Conservation (phyloP, 2,329 filamentous ascomycete genomes). For the Ceratocystis destructans region DNA sequence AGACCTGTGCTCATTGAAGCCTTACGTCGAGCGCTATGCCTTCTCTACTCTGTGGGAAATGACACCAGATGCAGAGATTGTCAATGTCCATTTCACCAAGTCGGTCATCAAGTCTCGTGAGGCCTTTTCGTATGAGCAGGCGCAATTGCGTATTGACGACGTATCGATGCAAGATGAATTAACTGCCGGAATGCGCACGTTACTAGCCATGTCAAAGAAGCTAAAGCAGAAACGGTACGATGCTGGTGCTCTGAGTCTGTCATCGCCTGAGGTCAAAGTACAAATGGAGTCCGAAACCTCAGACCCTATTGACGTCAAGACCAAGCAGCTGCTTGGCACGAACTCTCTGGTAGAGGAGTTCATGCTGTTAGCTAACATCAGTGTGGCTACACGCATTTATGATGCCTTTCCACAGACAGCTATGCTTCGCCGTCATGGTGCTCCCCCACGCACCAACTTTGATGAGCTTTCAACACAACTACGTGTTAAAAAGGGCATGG, state of each 20-base stretch:
- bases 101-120: conserved; percentile 94
- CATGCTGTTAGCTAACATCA: conserved; percentile 97
- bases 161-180: conserved; percentile 74
- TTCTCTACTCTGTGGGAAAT: conserved; percentile 86
- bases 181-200: conserved; percentile 73
- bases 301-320: conserved; percentile 91
- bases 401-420: conserved; percentile 89
- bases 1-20: conserved; percentile 90
- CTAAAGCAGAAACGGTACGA: conserved; percentile 92
- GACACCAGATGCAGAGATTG: conserved; percentile 68
- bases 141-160: conserved; percentile 88
- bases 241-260: conserved; percentile 84
- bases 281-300: conserved; percentile 80
- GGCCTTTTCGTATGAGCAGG: conserved; percentile 95
- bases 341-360: conserved; percentile 98
- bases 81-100: conserved; percentile 82
- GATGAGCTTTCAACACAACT: conserved; percentile 87
- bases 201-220: conserved; percentile 82
- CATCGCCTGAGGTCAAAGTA: conserved; percentile 94
- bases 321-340: conserved; percentile 83
- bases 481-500: conserved; percentile 68
- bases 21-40: conserved; percentile 87
- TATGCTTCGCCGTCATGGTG: conserved; percentile 78
- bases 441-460: conserved; percentile 91
- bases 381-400: conserved; percentile 81